Evolutionary conservation across 257 asterid species (phyloP), one percentile per base, ranked within the genome.

Genomic region (Jacaranda mimosifolia): DNA sequence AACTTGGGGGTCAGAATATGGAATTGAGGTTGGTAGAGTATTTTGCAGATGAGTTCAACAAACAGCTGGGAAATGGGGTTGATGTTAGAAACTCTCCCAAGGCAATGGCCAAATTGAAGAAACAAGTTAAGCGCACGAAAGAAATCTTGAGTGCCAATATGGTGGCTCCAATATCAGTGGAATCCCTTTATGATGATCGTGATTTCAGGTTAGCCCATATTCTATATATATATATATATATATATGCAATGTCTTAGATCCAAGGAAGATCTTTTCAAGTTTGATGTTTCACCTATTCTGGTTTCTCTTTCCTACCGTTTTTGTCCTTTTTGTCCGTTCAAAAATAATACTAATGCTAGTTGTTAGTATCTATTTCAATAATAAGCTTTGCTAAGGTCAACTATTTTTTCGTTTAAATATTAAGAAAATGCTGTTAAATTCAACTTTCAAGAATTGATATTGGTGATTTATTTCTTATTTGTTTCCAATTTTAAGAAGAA

Each of bases 71-170:
- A 40, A 88, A 86, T 74, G 96, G 94, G 66, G 86, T 88, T 64
- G 98, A 96, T 76, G 82, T 96, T 67, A 89, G 99, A 69, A 87
- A 85, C 49, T 91, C 92, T 12, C 91, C 97, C 3, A 96, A 93
- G 91, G 90, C 99, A 5, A 96, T 96, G 96, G 99, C 99, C 79
- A 96, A 96, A 76, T 70, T 96, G 82, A 96, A 93, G 88, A 96
- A 96, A 85, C 99, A 96, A 87, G 97, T 96, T 73, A 96, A 96
- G 79, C 94, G 98, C 72, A 96, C 99, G 12, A 96, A 96, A 83
- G 99, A 96, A 86, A 96, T 96, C 82, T 83, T 96, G 75, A 96
- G 99, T 77, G 99, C 99, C 83, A 96, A 96, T 78, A 82, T 91
- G 74, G 81, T 79, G 83, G 99, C 99, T 80, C 97, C 99, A 46